These are phyloP conservation scores for Aplosporella prunicola DNA, from an alignment of 2,329 filamentous ascomycete species.

Conservation along the genomic window DNA sequence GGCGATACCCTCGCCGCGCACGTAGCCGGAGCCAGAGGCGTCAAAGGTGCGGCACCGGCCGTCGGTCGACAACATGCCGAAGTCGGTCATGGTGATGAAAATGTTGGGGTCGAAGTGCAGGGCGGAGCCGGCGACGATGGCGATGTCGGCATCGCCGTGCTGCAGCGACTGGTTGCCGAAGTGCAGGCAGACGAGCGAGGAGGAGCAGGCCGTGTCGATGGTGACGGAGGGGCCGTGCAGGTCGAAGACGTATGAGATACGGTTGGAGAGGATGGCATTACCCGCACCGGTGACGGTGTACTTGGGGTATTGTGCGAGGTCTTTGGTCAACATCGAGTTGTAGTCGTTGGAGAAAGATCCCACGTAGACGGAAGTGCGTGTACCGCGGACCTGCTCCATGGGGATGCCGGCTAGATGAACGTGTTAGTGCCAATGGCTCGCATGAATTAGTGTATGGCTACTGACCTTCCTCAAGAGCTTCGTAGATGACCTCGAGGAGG, in stretches of 20 bases:
- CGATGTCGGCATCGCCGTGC: constrained; percentile 10
- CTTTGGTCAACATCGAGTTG: constrained; percentile 9
- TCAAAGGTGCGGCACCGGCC: constrained; percentile 35
- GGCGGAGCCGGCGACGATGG: constrained; percentile 14
- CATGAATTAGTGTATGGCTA: no score
- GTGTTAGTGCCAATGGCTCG: background rate
- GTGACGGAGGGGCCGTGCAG: constrained; percentile 21
- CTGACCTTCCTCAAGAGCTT: constrained; percentile 13
- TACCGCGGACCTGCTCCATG: constrained; percentile 8
- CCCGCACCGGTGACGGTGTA: constrained; percentile 15
- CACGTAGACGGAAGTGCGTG: constrained; percentile 18
- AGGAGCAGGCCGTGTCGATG: constrained; percentile 26
- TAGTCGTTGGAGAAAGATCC: constrained; percentile 18
- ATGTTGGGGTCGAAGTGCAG: constrained; percentile 16
- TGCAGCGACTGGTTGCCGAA: constrained; percentile 18
- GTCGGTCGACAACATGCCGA: constrained; percentile 21
- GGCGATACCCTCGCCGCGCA: constrained; percentile 52
- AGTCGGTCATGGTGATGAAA: constrained; percentile 16
- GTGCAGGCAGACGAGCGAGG: constrained; percentile 19
- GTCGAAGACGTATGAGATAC: constrained; percentile 23
- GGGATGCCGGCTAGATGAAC: constrained; percentile 10
- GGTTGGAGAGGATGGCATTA: constrained; percentile 21
- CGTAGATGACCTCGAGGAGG: constrained; percentile 14
- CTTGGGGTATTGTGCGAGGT: background rate
- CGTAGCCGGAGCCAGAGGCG: constrained; percentile 51